A percentile compares a stretch with the other conserved stretches of the same genome.
Evolutionary conservation across 805 yeast species (phyloP).

Genomic region (Lipomyces spencermartinsiae): DNA sequence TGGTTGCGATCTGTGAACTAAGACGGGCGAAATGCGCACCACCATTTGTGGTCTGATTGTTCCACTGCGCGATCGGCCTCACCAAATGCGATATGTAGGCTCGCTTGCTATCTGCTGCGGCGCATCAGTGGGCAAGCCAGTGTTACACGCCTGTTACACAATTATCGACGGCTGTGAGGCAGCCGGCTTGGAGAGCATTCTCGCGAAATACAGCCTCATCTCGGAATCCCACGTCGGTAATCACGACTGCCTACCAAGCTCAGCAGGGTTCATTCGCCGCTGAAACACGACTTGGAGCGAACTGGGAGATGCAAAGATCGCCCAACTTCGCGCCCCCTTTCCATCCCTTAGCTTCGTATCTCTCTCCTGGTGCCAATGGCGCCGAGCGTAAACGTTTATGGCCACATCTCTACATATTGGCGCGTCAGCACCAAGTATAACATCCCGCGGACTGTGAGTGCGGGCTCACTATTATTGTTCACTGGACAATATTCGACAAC

Average conservation of each 20-base stretch:
- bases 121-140: background rate
- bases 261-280: background rate
- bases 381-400: background rate
- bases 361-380: background rate
- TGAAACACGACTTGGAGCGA: background rate
- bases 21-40: background rate
- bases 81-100: background rate
- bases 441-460: background rate
- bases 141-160: background rate
- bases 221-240: background rate
- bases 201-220: conserved; percentile 4
- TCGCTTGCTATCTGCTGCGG: background rate
- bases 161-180: background rate
- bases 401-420: background rate
- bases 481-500: background rate
- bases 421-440: background rate
- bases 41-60: background rate
- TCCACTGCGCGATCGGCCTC: background rate
- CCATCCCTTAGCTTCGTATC: background rate
- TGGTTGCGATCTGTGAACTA: background rate
- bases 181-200: background rate
- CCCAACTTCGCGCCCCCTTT: background rate
- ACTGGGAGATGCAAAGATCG: background rate
- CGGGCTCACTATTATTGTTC: background rate
- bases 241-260: too few relatives aligned